Percentiles rank a stretch among this genome's conserved stretches.
Evolutionary conservation across 23 red algal species (phyloP).

Genomic region (Gracilaria vermiculophylla): DNA sequence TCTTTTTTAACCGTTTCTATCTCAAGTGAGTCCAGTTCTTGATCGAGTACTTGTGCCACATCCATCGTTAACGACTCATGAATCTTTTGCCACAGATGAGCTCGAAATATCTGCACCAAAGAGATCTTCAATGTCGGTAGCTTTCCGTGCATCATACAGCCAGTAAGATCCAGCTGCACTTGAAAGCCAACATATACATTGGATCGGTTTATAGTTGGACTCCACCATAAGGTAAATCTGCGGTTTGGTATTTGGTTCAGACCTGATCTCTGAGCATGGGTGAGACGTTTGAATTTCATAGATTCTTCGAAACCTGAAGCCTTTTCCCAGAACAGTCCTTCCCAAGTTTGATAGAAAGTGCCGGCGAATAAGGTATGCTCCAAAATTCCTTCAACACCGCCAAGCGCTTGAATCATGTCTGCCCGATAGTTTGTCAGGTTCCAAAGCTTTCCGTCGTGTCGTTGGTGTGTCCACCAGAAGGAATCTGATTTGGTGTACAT

Average conservation of each 20-base stretch:
- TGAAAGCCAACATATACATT: slow-evolving; percentile 99
- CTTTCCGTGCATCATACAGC: slow-evolving; percentile 99
- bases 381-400: slow-evolving; percentile 96
- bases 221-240: slow-evolving; percentile 99
- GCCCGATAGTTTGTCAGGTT: slow-evolving; percentile 86
- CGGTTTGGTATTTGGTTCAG: slow-evolving; percentile 98
- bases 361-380: slow-evolving; percentile 96
- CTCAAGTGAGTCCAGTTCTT: slow-evolving; percentile 77
- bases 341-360: slow-evolving; percentile 93
- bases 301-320: slow-evolving; percentile 95
- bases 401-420: slow-evolving; percentile 95
- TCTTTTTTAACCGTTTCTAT: slow-evolving; percentile 96
- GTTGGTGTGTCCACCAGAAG: slow-evolving; percentile 96
- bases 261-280: slow-evolving; percentile 92
- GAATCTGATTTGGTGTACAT: slow-evolving; percentile 78
- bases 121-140: slow-evolving; percentile 95
- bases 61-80: slow-evolving; percentile 97
- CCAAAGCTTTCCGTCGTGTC: slow-evolving; percentile 96
- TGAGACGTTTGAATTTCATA: slow-evolving; percentile 91
- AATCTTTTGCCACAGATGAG: slow-evolving; percentile 99
- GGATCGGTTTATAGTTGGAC: slow-evolving; percentile 96
- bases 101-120: slow-evolving; percentile 95
- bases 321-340: slow-evolving; percentile 97
- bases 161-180: slow-evolving; percentile 98
- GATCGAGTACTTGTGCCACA: slow-evolving; percentile 89